Evolutionary conservation across 2,329 filamentous ascomycete genomes (phyloP), one percentile per base, ranked within the genome.

Genomic region (Xylariaceae sp.): DNA sequence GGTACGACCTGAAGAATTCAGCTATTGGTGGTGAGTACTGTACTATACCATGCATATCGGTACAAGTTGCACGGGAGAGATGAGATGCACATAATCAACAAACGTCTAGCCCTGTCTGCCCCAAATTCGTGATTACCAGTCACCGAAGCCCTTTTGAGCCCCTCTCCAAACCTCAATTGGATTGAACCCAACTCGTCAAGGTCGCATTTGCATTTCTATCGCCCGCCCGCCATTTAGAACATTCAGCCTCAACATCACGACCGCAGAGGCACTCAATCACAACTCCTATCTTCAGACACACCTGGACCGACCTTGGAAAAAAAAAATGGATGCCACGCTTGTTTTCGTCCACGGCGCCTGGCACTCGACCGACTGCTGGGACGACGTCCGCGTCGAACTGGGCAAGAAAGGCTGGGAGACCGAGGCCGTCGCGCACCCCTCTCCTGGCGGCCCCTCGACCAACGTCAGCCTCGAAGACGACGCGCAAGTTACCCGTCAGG

Each of bases 381-480:
- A 16, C 32, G 6, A 30, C 9, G 39, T 52, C 32, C 33, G 23
- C n/a, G n/a, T 21, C 8, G 18, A 18, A 30, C 21, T 52, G n/a
- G 21, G 21, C 16, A 24, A 11, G 5, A 21, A 26, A 20, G 40
- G 49, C n/a, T 52, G 27, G 15, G 32, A 44, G 30, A 9, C 35
- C 6, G 16, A 39, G 11, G 23, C 16, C 23, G 39, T 41, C 23
- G 32, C 43, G 29, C 41, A 44, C 32, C 15, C 18, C 11, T 44
- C 24, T 16, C 21, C 43, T 8, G 49, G 49, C 15, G 23, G 29
- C 15, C 39, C 21, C 9, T 44, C 33, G 32, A 35, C 45, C 6
- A 46, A 46, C 9, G 55, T 53, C 45, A 51, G 46, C 1, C 48
- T 47, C 30, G 33, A 36, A 15, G 57, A 55, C 26, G 59, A 61